These are phyloP conservation scores for Penicillium sp. DNA, from an alignment of 2,329 filamentous ascomycete species.

Conservation along the genomic window DNA sequence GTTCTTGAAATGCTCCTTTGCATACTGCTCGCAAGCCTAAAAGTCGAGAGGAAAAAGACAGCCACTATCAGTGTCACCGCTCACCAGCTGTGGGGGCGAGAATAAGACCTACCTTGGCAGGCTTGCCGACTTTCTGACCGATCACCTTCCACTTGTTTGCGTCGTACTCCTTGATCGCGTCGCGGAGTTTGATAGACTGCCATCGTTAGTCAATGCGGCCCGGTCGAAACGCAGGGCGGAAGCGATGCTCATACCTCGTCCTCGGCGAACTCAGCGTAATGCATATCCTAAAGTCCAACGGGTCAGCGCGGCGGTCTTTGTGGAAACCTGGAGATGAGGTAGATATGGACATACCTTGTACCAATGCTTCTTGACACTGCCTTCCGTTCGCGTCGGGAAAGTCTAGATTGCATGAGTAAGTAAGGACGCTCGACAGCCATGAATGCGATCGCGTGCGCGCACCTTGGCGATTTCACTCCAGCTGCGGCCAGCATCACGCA, in stretches of 20 bases:
- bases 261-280: slow-evolving; percentile 96
- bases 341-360: slow-evolving; percentile 65
- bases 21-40: slow-evolving; percentile 83
- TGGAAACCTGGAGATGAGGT: neutral
- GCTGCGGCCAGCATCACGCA: slow-evolving; percentile 87
- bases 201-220: slow-evolving; percentile 7
- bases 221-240: neutral
- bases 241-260: slow-evolving; percentile 63
- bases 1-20: slow-evolving; percentile 79
- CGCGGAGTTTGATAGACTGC: slow-evolving; percentile 56
- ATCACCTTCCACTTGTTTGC: slow-evolving; percentile 98
- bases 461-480: slow-evolving; percentile 99
- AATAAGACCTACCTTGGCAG: slow-evolving; percentile 65
- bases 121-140: slow-evolving; percentile 93
- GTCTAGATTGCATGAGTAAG: slow-evolving; percentile 49
- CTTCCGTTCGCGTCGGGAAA: slow-evolving; percentile 88
- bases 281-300: slow-evolving; percentile 70
- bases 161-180: slow-evolving; percentile 97
- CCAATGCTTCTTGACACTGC: slow-evolving; percentile 99
- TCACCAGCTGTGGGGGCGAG: neutral
- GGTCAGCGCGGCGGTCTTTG: neutral
- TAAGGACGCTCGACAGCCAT: neutral
- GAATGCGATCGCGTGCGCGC: slow-evolving; percentile 17
- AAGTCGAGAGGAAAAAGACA: slow-evolving; percentile 13
- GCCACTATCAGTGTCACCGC: neutral